Conservation (phyloP, 2,329 filamentous ascomycete species). For the Penicillium polonicum region DNA sequence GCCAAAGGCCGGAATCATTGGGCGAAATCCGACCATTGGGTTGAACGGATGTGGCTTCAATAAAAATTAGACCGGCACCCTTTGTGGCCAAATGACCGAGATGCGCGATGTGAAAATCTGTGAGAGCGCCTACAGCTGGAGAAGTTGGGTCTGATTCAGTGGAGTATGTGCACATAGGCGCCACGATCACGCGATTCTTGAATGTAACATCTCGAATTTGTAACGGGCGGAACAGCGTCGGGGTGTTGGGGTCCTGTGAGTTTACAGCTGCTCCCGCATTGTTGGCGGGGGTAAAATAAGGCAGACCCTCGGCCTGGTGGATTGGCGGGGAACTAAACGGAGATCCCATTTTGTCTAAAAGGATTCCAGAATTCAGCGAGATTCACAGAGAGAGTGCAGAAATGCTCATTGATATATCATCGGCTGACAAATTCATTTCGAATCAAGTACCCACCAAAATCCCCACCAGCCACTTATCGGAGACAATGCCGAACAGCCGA, state of each 20-base stretch:
- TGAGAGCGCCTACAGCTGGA: slow-evolving; percentile 60
- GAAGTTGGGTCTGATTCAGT: slow-evolving; percentile 49
- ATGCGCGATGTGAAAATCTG: slow-evolving; percentile 78
- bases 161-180: slow-evolving; percentile 66
- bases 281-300: slow-evolving; percentile 41
- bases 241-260: slow-evolving; percentile 38
- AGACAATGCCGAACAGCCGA: background rate
- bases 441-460: background rate
- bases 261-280: slow-evolving; percentile 38
- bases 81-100: slow-evolving; percentile 73
- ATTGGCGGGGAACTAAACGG: slow-evolving; percentile 13
- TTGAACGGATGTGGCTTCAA: slow-evolving; percentile 75
- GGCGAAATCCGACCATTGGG: slow-evolving; percentile 79
- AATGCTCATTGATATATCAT: background rate
- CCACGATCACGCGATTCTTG: slow-evolving; percentile 63
- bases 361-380: background rate
- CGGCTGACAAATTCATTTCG: slow-evolving; percentile 6
- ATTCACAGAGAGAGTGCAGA: background rate
- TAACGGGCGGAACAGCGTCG: slow-evolving; percentile 58
- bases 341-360: slow-evolving; percentile 10
- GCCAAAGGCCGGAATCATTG: slow-evolving; percentile 63
- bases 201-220: slow-evolving; percentile 57
- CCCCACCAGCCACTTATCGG: background rate
- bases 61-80: slow-evolving; percentile 68
- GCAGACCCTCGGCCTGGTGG: slow-evolving; percentile 26